Percentiles rank a stretch among this genome's conserved stretches.
phyloP scores from a whole-genome alignment of 345 rosid genomes.

The Syzygium oleosum region DNA sequence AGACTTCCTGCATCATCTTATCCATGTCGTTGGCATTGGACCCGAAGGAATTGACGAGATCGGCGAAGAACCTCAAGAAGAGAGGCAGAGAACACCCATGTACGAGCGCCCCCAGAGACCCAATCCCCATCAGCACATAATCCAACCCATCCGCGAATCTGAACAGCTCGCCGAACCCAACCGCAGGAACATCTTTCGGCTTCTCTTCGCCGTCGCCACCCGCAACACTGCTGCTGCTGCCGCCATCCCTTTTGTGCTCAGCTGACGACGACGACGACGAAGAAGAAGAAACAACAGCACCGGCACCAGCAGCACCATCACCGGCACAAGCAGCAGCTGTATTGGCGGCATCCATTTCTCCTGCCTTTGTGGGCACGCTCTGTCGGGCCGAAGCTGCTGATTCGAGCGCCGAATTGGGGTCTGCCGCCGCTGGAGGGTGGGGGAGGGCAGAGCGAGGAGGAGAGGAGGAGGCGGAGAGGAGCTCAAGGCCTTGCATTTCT shows the following conservation, averaged over 20 bases:
- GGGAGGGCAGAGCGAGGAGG: slow-evolving; percentile 17
- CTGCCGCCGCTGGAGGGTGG: slow-evolving; percentile 3
- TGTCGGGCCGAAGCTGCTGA: background rate
- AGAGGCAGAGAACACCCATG: slow-evolving; percentile 95
- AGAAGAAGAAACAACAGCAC: background rate
- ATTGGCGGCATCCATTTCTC: slow-evolving; percentile 39
- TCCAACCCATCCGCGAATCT: slow-evolving; percentile 97
- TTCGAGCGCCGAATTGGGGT: background rate
- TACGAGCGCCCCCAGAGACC: slow-evolving; percentile 86
- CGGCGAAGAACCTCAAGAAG: slow-evolving; percentile 93
- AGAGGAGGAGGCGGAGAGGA: slow-evolving; percentile 26
- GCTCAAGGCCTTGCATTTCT: slow-evolving; percentile 98
- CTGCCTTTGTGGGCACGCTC: background rate
- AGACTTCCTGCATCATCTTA: slow-evolving; percentile 95
- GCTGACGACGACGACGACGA: background rate
- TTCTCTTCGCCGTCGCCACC: slow-evolving; percentile 23
- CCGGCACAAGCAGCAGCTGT: background rate
- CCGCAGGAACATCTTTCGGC: slow-evolving; percentile 39
- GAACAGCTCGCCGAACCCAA: slow-evolving; percentile 75
- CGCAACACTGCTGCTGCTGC: slow-evolving; percentile 3
- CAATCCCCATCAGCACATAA: slow-evolving; percentile 90
- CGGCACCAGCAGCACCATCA: background rate
- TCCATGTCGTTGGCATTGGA: slow-evolving; percentile 84
- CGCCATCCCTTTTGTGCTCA: background rate
- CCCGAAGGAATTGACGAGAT: slow-evolving; percentile 98